Percentiles rank a stretch among this genome's conserved stretches.
Conservation (phyloP, 2,329 filamentous ascomycete species). For the Lasiodiplodia sp. region DNA sequence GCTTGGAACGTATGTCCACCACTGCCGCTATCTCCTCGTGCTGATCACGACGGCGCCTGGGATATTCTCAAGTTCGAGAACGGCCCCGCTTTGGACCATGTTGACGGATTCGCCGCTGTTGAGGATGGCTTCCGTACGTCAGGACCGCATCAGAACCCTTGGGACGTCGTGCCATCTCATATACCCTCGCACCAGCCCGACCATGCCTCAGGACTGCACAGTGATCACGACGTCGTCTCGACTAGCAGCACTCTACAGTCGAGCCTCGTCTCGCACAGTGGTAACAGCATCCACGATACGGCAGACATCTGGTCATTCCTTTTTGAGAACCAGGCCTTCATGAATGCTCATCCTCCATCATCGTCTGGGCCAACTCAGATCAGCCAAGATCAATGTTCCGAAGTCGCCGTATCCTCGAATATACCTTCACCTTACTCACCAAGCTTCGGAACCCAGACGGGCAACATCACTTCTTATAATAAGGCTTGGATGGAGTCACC, state of each 20-base stretch:
- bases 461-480: not conserved
- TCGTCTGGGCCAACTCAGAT: not conserved
- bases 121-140: not conserved
- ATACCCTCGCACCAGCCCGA: not conserved
- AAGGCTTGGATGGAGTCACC: not conserved
- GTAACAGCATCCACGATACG: not conserved
- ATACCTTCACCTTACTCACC: constrained; percentile 1
- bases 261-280: not conserved
- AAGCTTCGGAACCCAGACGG: not conserved
- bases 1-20: constrained; percentile 22
- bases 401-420: not conserved
- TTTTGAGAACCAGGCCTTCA: not conserved
- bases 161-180: not conserved
- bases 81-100: not conserved
- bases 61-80: constrained; percentile 7
- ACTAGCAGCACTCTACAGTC: not conserved
- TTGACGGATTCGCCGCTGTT: not conserved
- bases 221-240: not conserved
- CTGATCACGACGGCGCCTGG: not conserved
- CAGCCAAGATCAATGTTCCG: not conserved
- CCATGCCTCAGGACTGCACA: not conserved
- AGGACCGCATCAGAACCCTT: not conserved
- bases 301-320: not conserved
- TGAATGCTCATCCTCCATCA: not conserved
- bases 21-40: not conserved